Conservation (phyloP, 2,329 filamentous ascomycete species). For the Graphilbum sp. region DNA sequence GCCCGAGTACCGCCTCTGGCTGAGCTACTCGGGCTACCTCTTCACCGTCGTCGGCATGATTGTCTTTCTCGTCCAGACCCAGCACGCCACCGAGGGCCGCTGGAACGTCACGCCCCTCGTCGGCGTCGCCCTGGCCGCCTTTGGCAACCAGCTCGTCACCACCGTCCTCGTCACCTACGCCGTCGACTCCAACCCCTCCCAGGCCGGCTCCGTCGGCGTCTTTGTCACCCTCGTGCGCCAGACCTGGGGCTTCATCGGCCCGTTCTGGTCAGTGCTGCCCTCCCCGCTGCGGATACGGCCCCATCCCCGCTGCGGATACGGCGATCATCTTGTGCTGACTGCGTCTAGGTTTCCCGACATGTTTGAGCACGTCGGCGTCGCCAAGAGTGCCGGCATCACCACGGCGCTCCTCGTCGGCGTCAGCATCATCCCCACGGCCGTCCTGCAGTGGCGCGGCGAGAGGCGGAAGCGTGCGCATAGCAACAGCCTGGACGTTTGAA, state of each 20-base stretch:
- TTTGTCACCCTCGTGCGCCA: slow-evolving; percentile 41
- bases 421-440: slow-evolving; percentile 1
- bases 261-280: slow-evolving; percentile 15
- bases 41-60: slow-evolving; percentile 34
- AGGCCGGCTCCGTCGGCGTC: slow-evolving; percentile 37
- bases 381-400: not conserved
- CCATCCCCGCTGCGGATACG: too few species aligned
- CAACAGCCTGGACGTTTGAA: too few species aligned
- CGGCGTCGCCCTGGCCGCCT: slow-evolving; percentile 32
- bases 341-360: slow-evolving; percentile 7
- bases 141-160: slow-evolving; percentile 44
- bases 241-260: slow-evolving; percentile 33
- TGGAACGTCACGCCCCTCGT: slow-evolving; percentile 42
- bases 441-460: slow-evolving; percentile 5
- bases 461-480: not conserved
- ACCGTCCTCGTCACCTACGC: slow-evolving; percentile 44
- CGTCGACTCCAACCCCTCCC: slow-evolving; percentile 37
- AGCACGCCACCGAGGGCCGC: not conserved
- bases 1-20: slow-evolving; percentile 39
- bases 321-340: not conserved
- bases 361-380: slow-evolving; percentile 2
- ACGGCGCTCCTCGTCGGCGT: slow-evolving; percentile 1
- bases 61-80: slow-evolving; percentile 32
- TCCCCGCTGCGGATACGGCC: too few species aligned
- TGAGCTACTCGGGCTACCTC: slow-evolving; percentile 34